Conservation (phyloP, 306 rosid genomes). For the peach (Prunus persica) region DNA sequence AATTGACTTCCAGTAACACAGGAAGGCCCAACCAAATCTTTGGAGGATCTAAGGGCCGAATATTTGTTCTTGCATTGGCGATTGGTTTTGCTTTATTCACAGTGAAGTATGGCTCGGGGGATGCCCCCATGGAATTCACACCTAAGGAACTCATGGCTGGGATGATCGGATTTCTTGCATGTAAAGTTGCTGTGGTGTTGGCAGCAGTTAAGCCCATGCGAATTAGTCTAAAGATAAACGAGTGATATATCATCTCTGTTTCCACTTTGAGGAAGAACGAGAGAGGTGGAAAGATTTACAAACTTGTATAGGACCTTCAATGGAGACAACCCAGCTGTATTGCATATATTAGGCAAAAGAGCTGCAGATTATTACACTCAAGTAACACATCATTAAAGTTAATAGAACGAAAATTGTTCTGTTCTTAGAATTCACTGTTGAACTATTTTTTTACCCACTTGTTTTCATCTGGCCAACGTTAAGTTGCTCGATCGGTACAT, state of each 20-base stretch:
- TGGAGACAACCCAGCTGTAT: slow-evolving; percentile 13
- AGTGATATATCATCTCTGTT: slow-evolving; percentile 30
- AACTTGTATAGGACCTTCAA: neutral
- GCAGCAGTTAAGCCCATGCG: slow-evolving; percentile 74
- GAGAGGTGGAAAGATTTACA: neutral
- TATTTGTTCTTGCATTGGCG: slow-evolving; percentile 54
- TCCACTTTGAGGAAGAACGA: neutral
- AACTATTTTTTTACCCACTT: neutral
- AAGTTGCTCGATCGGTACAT: too few relatives aligned
- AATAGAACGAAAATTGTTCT: neutral
- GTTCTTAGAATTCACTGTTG: neutral
- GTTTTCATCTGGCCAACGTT: too few relatives aligned
- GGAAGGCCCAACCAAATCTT: slow-evolving; percentile 27
- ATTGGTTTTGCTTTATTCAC: slow-evolving; percentile 42
- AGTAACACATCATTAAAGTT: slow-evolving; percentile 6
- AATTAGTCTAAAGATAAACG: slow-evolving; percentile 36
- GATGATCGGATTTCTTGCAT: slow-evolving; percentile 78
- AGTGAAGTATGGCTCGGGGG: slow-evolving; percentile 53
- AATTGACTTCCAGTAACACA: slow-evolving; percentile 25
- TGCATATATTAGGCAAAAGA: slow-evolving; percentile 6
- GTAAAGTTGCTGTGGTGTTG: slow-evolving; percentile 74
- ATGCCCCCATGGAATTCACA: slow-evolving; percentile 37
- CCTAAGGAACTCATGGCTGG: slow-evolving; percentile 70
- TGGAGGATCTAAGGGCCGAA: slow-evolving; percentile 48
- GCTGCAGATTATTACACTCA: neutral